These are phyloP conservation scores for Phytophthora ohioensis DNA, from an alignment of 352 stramenopile species.

Conservation along the genomic window DNA sequence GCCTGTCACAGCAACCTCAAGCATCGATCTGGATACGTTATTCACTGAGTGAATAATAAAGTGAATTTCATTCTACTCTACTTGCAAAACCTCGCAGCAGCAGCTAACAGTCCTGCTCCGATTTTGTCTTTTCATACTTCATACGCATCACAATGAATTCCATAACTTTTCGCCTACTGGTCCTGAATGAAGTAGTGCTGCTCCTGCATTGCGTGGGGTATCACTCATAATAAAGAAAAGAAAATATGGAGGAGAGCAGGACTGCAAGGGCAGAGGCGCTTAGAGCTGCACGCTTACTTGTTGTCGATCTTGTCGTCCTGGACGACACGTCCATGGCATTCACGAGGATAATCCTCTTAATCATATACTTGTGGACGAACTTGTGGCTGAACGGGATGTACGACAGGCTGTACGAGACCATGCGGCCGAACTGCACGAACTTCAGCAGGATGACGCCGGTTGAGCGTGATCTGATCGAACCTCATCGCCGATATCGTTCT, in stretches of 20 bases:
- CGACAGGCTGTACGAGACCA: slow-evolving; percentile 67
- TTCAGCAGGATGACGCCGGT: slow-evolving; percentile 60
- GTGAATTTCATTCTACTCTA: too few relatives aligned
- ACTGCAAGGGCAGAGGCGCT: slow-evolving; percentile 10
- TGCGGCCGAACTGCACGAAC: slow-evolving; percentile 57
- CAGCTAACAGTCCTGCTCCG: too few relatives aligned
- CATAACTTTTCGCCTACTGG: slow-evolving; percentile 7
- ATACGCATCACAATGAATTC: too few relatives aligned
- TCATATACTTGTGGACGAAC: slow-evolving; percentile 54
- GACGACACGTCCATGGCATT: slow-evolving; percentile 34
- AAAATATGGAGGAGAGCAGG: slow-evolving; percentile 20
- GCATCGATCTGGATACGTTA: too few relatives aligned
- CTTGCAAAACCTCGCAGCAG: too few relatives aligned
- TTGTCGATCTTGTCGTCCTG: slow-evolving; percentile 39
- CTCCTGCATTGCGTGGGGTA: slow-evolving; percentile 16
- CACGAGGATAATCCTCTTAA: slow-evolving; percentile 43
- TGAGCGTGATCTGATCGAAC: slow-evolving; percentile 49
- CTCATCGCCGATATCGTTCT: slow-evolving; percentile 46
- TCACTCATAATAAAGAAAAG: slow-evolving; percentile 37
- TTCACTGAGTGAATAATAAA: too few relatives aligned
- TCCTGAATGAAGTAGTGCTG: slow-evolving; percentile 14
- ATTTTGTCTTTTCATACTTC: too few relatives aligned
- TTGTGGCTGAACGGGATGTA: slow-evolving; percentile 62
- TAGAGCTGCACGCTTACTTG: slow-evolving; percentile 30
- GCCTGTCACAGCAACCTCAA: too few relatives aligned